Evolutionary conservation across 495 filamentous ascomycete species (phyloP).

Genomic region (Aspergillus heteromorphus): DNA sequence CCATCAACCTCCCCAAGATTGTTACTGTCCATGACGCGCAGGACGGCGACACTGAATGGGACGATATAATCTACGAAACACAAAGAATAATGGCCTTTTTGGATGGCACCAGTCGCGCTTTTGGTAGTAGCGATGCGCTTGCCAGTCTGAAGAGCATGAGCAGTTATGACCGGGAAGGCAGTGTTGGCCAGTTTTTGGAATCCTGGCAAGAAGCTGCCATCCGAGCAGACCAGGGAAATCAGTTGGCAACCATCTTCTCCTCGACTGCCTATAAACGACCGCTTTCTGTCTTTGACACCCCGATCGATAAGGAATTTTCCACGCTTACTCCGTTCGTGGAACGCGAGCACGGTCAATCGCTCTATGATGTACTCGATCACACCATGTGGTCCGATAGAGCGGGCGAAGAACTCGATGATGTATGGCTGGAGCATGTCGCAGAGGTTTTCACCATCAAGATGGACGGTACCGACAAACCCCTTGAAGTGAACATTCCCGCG

Average conservation of each 20-base stretch:
- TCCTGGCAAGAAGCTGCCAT: slow-evolving; percentile 40
- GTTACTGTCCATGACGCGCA: slow-evolving; percentile 45
- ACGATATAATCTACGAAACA: slow-evolving; percentile 44
- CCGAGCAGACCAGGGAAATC: slow-evolving; percentile 34
- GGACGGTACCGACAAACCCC: slow-evolving; percentile 40
- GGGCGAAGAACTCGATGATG: slow-evolving; percentile 46
- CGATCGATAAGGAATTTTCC: slow-evolving; percentile 36
- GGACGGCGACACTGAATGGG: slow-evolving; percentile 32
- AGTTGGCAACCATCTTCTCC: slow-evolving; percentile 33
- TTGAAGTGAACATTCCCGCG: slow-evolving; percentile 62
- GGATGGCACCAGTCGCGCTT: slow-evolving; percentile 71
- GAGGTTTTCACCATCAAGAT: slow-evolving; percentile 66
- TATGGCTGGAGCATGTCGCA: slow-evolving; percentile 50
- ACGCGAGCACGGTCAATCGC: slow-evolving; percentile 41
- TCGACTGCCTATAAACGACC: slow-evolving; percentile 36
- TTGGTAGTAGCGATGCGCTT: slow-evolving; percentile 66
- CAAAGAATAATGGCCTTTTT: slow-evolving; percentile 88
- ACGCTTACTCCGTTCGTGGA: slow-evolving; percentile 37
- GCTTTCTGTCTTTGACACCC: slow-evolving; percentile 25
- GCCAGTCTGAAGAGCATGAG: slow-evolving; percentile 39
- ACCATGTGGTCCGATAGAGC: slow-evolving; percentile 55
- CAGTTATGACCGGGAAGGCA: slow-evolving; percentile 28
- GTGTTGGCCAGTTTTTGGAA: slow-evolving; percentile 32
- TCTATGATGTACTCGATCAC: slow-evolving; percentile 72
- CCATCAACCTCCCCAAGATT: slow-evolving; percentile 54